Percentiles rank a stretch among this genome's conserved stretches.
Conservation (phyloP, 192 early-diverging fungal genomes). For the Coemansia sp. region DNA sequence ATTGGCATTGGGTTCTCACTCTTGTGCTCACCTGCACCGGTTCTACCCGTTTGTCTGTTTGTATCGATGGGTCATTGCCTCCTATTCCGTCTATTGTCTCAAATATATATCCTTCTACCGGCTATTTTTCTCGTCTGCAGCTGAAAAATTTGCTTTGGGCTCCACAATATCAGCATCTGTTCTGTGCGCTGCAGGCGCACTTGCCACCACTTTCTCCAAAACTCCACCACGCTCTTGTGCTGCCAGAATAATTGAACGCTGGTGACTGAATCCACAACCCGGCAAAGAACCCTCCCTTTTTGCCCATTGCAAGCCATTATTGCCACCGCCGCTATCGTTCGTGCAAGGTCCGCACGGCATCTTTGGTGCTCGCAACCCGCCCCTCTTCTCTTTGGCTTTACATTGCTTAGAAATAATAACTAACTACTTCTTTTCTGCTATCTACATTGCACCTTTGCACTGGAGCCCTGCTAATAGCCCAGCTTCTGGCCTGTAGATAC, state of each 20-base stretch:
- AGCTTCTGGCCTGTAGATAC: not conserved
- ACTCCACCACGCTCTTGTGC: no score
- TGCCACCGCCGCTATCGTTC: constrained; percentile 8
- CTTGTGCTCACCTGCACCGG: no score
- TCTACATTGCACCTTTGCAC: not conserved
- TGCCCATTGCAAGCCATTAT: constrained; percentile 6
- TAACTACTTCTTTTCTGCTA: constrained; percentile 2
- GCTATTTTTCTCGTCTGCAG: no score
- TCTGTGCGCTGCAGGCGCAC: not conserved
- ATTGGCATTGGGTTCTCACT: no score
- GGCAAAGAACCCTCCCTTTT: not conserved
- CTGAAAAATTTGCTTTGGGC: not conserved
- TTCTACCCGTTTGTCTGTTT: no score
- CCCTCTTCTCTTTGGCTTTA: constrained; percentile 3
- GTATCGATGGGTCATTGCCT: no score
- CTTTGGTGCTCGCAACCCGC: not conserved
- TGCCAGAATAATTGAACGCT: constrained; percentile 3
- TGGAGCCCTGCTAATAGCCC: not conserved
- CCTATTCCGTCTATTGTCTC: no score
- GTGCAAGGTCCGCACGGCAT: not conserved
- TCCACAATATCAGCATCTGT: constrained; percentile 5
- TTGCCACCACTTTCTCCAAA: not conserved
- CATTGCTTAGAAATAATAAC: not conserved
- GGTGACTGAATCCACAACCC: constrained; percentile 4
- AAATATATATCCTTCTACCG: no score